A percentile compares a stretch with the other conserved stretches of the same genome.
Conservation (phyloP, 495 filamentous ascomycete genomes). For the Friedmanniomyces endolithicus region DNA sequence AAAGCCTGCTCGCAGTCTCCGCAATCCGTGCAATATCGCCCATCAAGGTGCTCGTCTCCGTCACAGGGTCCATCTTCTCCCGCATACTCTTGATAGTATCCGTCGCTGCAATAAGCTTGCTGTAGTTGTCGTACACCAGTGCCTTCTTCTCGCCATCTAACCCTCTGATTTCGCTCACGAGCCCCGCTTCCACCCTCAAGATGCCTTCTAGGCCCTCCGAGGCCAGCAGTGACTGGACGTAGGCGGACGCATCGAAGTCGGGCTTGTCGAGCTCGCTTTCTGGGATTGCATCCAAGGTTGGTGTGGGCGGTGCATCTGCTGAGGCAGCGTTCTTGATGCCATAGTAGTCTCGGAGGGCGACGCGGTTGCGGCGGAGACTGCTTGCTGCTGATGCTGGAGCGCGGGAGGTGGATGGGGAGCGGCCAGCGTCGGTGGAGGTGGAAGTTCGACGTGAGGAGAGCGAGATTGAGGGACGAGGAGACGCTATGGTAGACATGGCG, state of each 20-base stretch:
- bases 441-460: slow-evolving; percentile 61
- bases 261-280: slow-evolving; percentile 44
- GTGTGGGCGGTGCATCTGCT: slow-evolving; percentile 17
- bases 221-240: slow-evolving; percentile 51
- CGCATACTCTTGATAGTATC: slow-evolving; percentile 87
- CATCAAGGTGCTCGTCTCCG: slow-evolving; percentile 57
- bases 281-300: slow-evolving; percentile 27
- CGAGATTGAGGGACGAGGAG: slow-evolving; percentile 44
- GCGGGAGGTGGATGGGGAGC: slow-evolving; percentile 32
- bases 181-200: slow-evolving; percentile 48
- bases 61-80: slow-evolving; percentile 59
- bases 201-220: slow-evolving; percentile 52
- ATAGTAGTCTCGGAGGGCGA: slow-evolving; percentile 89
- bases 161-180: slow-evolving; percentile 67
- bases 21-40: slow-evolving; percentile 72
- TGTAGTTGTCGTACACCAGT: slow-evolving; percentile 96
- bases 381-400: slow-evolving; percentile 20
- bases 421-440: slow-evolving; percentile 53
- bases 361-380: slow-evolving; percentile 51
- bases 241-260: slow-evolving; percentile 44
- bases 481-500: slow-evolving; percentile 51
- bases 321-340: slow-evolving; percentile 51
- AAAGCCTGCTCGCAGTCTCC: slow-evolving; percentile 56
- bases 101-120: slow-evolving; percentile 84
- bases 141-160: slow-evolving; percentile 93